phyloP scores from a whole-genome alignment of 2,329 filamentous ascomycete genomes.

The Colletotrichum sojae region DNA sequence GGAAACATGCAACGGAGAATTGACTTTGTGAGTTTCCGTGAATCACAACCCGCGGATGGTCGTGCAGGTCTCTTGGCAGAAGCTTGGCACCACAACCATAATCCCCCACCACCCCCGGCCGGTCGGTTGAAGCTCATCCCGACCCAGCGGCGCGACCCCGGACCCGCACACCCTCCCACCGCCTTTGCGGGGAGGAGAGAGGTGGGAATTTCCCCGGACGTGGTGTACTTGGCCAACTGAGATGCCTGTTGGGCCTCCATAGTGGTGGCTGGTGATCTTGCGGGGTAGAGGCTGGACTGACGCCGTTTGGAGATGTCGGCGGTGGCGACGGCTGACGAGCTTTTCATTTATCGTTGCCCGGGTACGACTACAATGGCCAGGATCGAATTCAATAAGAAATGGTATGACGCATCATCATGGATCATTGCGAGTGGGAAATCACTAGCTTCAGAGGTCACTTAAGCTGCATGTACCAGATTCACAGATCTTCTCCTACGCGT shows the following conservation, averaged over 20 bases:
- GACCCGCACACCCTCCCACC: slow-evolving; percentile 1
- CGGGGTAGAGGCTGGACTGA: slow-evolving; percentile 22
- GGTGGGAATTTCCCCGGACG: slow-evolving; percentile 19
- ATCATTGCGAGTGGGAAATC: not conserved
- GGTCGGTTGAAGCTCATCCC: slow-evolving; percentile 2
- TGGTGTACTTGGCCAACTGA: slow-evolving; percentile 10
- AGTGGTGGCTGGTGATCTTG: slow-evolving; percentile 25
- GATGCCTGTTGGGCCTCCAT: not conserved
- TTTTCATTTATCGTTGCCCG: not conserved
- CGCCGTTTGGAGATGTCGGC: slow-evolving; percentile 6
- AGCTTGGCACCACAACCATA: slow-evolving; percentile 24
- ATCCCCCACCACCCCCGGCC: not conserved
- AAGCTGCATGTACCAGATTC: no score
- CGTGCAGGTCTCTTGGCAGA: slow-evolving; percentile 30
- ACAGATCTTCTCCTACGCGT: no score
- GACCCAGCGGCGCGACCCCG: slow-evolving; percentile 10
- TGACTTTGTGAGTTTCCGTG: slow-evolving; percentile 23
- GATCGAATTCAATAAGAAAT: not conserved
- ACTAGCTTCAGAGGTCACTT: no score
- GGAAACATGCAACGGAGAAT: slow-evolving; percentile 33
- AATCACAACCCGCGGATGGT: slow-evolving; percentile 30
- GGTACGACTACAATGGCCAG: not conserved
- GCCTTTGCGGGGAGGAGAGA: slow-evolving; percentile 23
- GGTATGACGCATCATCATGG: not conserved
- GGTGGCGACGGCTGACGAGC: not conserved